phyloP scores from a whole-genome alignment of 768 basidiomycete species.

The Trametes cingulata region DNA sequence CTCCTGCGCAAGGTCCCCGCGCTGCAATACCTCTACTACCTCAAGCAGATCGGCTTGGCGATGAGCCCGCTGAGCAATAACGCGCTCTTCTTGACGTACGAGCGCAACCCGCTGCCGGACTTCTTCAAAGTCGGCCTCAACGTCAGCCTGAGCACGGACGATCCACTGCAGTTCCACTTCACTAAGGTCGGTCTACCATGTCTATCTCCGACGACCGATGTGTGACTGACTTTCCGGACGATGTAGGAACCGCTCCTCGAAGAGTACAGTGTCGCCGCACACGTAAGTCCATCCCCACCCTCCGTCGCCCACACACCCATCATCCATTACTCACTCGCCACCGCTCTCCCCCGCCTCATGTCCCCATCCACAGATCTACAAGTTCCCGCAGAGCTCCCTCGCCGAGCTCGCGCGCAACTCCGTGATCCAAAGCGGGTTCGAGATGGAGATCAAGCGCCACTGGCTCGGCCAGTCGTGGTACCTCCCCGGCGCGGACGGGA shows the following conservation, averaged over 20 bases:
- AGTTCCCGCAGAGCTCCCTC: constrained; percentile 89
- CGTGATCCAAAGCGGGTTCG: constrained; percentile 94
- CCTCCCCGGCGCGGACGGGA: constrained; percentile 88
- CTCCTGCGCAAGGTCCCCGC: constrained; percentile 96
- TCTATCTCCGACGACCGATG: not conserved
- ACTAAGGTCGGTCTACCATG: constrained; percentile 66
- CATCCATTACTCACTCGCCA: not conserved
- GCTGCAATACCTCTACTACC: constrained; percentile 94
- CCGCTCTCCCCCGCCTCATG: not conserved
- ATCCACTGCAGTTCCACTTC: constrained; percentile 96
- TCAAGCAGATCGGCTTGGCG: constrained; percentile 97
- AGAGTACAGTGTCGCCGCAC: constrained; percentile 97
- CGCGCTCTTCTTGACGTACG: constrained; percentile 93
- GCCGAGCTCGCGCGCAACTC: constrained; percentile 99
- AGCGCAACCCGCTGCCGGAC: constrained; percentile 94
- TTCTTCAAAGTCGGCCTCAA: constrained; percentile 97
- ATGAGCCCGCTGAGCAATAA: constrained; percentile 99
- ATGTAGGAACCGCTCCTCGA: constrained; percentile 87
- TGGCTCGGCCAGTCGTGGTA: constrained; percentile 96
- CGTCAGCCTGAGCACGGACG: constrained; percentile 94
- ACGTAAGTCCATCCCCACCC: constrained; percentile 50
- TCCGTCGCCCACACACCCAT: too few relatives aligned
- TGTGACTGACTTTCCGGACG: not conserved
- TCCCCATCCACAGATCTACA: constrained; percentile 74
- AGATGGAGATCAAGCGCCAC: constrained; percentile 96